These are phyloP conservation scores for Fusarium armeniacum DNA, from an alignment of 2,329 filamentous ascomycete genomes.

Conservation along the genomic window DNA sequence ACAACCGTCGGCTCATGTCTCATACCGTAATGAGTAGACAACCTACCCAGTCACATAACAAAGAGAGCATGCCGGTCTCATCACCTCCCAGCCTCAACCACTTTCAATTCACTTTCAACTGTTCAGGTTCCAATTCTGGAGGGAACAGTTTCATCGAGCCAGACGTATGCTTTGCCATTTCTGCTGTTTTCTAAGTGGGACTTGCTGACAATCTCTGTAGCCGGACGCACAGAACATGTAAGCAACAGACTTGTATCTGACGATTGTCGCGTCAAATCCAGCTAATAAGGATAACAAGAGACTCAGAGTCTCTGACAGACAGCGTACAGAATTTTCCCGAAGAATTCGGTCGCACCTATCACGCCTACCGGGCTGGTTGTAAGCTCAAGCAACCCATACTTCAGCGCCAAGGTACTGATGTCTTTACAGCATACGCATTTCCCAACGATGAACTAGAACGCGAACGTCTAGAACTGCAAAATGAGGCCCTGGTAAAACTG, in stretches of 20 bases:
- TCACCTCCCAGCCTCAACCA: constrained; percentile 39
- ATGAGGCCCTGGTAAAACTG: constrained; percentile 55
- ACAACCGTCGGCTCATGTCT: constrained; percentile 13
- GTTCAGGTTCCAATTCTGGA: constrained; percentile 46
- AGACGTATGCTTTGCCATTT: constrained; percentile 48
- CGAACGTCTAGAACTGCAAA: constrained; percentile 59
- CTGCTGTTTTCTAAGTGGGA: not conserved
- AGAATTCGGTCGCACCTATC: constrained; percentile 63
- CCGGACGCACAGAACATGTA: constrained; percentile 46
- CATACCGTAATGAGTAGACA: constrained; percentile 38
- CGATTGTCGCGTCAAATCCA: not conserved
- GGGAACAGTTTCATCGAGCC: constrained; percentile 53
- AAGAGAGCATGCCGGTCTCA: constrained; percentile 30
- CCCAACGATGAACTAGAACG: constrained; percentile 61
- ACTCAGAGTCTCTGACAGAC: constrained; percentile 58
- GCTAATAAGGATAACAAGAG: constrained; percentile 41
- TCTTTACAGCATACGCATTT: constrained; percentile 59
- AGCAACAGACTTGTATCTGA: constrained; percentile 19
- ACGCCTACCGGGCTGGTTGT: constrained; percentile 64
- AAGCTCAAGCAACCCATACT: constrained; percentile 43
- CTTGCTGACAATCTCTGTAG: constrained; percentile 44
- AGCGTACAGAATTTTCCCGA: constrained; percentile 60
- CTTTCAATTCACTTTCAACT: constrained; percentile 55
- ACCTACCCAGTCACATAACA: constrained; percentile 21
- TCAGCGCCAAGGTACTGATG: constrained; percentile 14